Base-by-base conservation (phyloP, 2,329 filamentous ascomycete genomes). In the Ascochyta pisi region DNA sequence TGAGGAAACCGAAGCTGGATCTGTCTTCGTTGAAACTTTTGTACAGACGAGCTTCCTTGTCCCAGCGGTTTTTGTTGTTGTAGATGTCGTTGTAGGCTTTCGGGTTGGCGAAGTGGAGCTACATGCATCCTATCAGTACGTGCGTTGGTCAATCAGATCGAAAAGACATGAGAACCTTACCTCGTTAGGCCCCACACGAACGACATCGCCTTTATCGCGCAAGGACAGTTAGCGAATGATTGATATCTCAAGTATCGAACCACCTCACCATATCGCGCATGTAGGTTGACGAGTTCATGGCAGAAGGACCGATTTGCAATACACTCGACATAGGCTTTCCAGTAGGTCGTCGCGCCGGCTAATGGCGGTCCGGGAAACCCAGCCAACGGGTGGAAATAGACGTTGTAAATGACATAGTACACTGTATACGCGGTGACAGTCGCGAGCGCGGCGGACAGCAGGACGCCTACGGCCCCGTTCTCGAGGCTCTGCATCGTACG, bases 71-170 rank as follows among this genome's bases (percentile, higher is more conserved):
- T 37, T 67, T 70, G 45, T 68, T 68, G 59, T 74, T 77, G 64
- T 80, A 80, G 34, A 81, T 80, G 34, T 77, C 76, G 57, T 77
- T 66, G 60, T 79, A 81, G 23, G 74, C 77, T 8, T 71, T 45
- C 1, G 79, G 78, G 16, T 74, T 68, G 9, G 71, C 72, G 64
- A 80, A 80, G 56, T 80, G 77, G 29, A 80, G 73, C 75, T 79
- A 51, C 23, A 45, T 73, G n/a, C 15, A 10, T 43, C 24, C 29
- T 13, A 37, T 61, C 31, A 57, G 58, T 39, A 51, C 34, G 43
- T 24, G 42, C 40, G 42, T n/a, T 24, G 34, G 34, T 29, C 38
- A 38, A 23, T 7, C n/a, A 31, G 22, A 12, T 7, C 4, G 19
- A 31, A 23, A 12, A 3, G 38, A 26, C 7, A 16, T 22, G 6